phyloP scores from a whole-genome alignment of 1,284 basidiomycete species.

The Mycena citricolor region DNA sequence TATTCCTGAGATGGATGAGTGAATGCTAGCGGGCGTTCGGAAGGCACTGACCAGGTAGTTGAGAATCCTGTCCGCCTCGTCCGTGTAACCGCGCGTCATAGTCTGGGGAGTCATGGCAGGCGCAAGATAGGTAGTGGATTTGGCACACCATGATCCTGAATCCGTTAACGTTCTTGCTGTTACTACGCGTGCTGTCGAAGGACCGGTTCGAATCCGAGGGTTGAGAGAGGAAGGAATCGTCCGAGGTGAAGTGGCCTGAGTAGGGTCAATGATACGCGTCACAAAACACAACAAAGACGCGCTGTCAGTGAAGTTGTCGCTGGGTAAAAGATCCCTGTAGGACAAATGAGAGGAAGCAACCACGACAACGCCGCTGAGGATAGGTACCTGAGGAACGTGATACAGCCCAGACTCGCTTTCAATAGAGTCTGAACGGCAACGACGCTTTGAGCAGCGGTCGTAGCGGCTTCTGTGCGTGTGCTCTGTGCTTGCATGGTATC shows the following conservation, averaged over 20 bases:
- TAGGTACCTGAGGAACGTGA: slow-evolving; percentile 68
- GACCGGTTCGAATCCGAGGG: slow-evolving; percentile 37
- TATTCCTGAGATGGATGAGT: slow-evolving; percentile 52
- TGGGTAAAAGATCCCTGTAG: slow-evolving; percentile 66
- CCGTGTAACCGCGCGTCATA: slow-evolving; percentile 70
- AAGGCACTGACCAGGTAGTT: slow-evolving; percentile 59
- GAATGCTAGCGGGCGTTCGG: slow-evolving; percentile 5
- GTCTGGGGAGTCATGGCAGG: slow-evolving; percentile 49
- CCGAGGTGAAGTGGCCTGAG: slow-evolving; percentile 56
- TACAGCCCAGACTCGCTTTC: slow-evolving; percentile 71
- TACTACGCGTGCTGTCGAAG: slow-evolving; percentile 32
- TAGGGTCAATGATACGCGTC: slow-evolving; percentile 18
- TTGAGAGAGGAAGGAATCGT: slow-evolving; percentile 42
- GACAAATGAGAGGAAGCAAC: slow-evolving; percentile 5
- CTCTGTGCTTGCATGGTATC: slow-evolving; percentile 23
- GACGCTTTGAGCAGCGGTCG: slow-evolving; percentile 59
- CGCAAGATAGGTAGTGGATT: not conserved
- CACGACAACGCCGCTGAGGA: not conserved
- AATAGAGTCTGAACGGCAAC: slow-evolving; percentile 69
- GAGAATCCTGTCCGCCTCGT: slow-evolving; percentile 76
- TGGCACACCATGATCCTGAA: slow-evolving; percentile 53
- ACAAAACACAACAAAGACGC: slow-evolving; percentile 17
- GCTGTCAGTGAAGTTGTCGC: slow-evolving; percentile 81
- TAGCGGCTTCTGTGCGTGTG: slow-evolving; percentile 21
- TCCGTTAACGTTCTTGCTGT: slow-evolving; percentile 45